Evolutionary conservation across 2,329 filamentous ascomycete species (phyloP), one percentile per base, ranked within the genome.

Genomic region (Ophidiomyces ophidiicola): DNA sequence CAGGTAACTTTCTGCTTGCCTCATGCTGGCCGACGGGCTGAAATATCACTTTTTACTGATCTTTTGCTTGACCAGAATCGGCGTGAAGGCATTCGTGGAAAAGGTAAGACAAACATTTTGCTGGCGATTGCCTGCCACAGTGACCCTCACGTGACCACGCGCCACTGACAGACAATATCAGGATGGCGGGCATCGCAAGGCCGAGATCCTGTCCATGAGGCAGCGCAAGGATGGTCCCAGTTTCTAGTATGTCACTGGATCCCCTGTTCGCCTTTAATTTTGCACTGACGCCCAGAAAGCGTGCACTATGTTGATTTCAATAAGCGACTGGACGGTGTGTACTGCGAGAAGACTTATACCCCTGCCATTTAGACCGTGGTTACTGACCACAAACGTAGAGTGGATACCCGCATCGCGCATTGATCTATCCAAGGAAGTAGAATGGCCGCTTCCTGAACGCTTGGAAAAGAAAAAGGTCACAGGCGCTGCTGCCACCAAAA

Each of bases 221-320:
- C 83, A 87, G 44, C 82, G 83, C 15, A 92, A 92, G 61, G 88
- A 84, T 53, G 80, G 82, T 11, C 80, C 84, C 26, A 82, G 83
- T 40, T 94, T 88, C 56, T 94, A 94, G 66, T 69, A 59, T 38
- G 64, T 18, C 12, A 3, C 7, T 6, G 11, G 8, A 12, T 7
- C 8, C 2, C 42, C 6, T 12, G 18, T 17, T 32, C 14, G 10
- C 45, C 31, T 28, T 11, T 24, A 25, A 23, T 12, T 17, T 24
- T 39, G 47, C 53, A 38, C 54, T 50, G 21, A 49, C 11, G 21
- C 6, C 7, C 12, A 3, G 18, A 7, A 37, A 68, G 64, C 61
- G 92, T 93, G 53, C 93, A 96, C 60, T 96, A 94, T 59, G 85
- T 94, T 56, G 92, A 93, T 54, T 96, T 94, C 74, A 96, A 96